A percentile compares a stretch with the other conserved stretches of the same genome.
Evolutionary conservation across 2,329 filamentous ascomycete genomes (phyloP).

Genomic region (Pseudocercospora fuligena): DNA sequence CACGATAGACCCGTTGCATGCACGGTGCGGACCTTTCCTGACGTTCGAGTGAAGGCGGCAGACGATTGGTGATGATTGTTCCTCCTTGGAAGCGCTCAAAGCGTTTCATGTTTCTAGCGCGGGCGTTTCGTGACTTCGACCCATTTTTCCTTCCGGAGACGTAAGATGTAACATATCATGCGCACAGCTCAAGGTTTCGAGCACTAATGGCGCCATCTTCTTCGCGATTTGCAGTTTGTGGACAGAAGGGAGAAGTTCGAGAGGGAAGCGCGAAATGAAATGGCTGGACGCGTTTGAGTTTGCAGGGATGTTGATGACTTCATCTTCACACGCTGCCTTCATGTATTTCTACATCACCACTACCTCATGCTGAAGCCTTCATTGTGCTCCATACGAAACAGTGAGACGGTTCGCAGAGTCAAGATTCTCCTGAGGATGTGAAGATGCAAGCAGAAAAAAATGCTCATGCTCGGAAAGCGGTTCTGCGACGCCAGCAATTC

Average conservation of each 20-base stretch:
- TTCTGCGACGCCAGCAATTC: too few species aligned
- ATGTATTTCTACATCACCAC: too few species aligned
- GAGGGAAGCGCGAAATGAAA: too few species aligned
- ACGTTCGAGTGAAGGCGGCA: slow-evolving; percentile 4
- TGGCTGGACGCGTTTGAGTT: too few species aligned
- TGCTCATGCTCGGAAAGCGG: too few species aligned
- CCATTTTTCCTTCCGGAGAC: background rate
- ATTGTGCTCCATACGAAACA: too few species aligned
- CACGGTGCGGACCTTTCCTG: slow-evolving; percentile 18
- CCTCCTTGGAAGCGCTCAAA: slow-evolving; percentile 16
- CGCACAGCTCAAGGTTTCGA: background rate
- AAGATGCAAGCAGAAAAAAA: too few species aligned
- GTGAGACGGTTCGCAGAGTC: too few species aligned
- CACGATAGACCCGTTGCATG: slow-evolving; percentile 4
- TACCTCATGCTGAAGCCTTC: too few species aligned
- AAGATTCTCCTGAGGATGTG: too few species aligned
- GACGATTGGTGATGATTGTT: slow-evolving; percentile 19
- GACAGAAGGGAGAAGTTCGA: background rate
- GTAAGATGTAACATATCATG: background rate
- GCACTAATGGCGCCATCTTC: background rate
- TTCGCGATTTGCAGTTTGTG: background rate
- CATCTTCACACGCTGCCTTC: too few species aligned
- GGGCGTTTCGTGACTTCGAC: slow-evolving; percentile 12
- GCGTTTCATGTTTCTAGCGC: slow-evolving; percentile 17
- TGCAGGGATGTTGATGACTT: too few species aligned